Percentiles rank a stretch among this genome's conserved stretches.
These are phyloP conservation scores for Myochromella boudieri DNA, from an alignment of 768 basidiomycete species.

Conservation along the genomic window DNA sequence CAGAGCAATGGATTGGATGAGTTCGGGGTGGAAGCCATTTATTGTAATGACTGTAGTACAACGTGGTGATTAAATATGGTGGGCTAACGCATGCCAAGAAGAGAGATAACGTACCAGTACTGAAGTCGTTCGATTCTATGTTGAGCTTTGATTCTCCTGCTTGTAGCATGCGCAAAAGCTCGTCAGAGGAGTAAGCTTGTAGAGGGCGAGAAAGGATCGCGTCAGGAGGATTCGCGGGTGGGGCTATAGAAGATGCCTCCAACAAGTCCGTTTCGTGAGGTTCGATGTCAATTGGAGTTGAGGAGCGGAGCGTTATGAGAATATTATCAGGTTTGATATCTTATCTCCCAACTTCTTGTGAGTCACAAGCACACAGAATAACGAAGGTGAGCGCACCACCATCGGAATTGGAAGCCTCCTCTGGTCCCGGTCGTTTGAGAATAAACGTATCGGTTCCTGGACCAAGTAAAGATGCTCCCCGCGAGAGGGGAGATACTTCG, in stretches of 20 bases:
- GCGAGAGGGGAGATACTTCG: constrained; percentile 68
- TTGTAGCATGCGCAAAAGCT: neutral
- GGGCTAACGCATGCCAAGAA: neutral
- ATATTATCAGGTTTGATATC: constrained; percentile 22
- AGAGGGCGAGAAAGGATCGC: constrained; percentile 3
- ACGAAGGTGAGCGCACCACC: constrained; percentile 28
- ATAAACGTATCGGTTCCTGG: constrained; percentile 72
- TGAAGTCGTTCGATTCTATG: constrained; percentile 12
- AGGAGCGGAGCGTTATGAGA: constrained; percentile 10
- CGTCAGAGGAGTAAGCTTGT: neutral
- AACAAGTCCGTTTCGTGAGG: too few species aligned
- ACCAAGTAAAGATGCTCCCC: constrained; percentile 85
- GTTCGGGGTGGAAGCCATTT: constrained; percentile 9
- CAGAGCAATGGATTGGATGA: constrained; percentile 23
- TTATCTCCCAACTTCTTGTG: too few species aligned
- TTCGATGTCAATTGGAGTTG: too few species aligned
- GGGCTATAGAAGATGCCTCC: constrained; percentile 1
- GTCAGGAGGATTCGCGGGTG: neutral
- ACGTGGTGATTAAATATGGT: neutral
- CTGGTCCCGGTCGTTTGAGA: too few species aligned
- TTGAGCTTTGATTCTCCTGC: constrained; percentile 7
- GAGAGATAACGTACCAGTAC: constrained; percentile 11
- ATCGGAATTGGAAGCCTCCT: constrained; percentile 10
- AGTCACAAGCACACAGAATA: too few species aligned
- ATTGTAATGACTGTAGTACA: constrained; percentile 8